Evolutionary conservation across 192 early-diverging fungal genomes (phyloP), one percentile per base, ranked within the genome.

Genomic region (Backusella australiensis): DNA sequence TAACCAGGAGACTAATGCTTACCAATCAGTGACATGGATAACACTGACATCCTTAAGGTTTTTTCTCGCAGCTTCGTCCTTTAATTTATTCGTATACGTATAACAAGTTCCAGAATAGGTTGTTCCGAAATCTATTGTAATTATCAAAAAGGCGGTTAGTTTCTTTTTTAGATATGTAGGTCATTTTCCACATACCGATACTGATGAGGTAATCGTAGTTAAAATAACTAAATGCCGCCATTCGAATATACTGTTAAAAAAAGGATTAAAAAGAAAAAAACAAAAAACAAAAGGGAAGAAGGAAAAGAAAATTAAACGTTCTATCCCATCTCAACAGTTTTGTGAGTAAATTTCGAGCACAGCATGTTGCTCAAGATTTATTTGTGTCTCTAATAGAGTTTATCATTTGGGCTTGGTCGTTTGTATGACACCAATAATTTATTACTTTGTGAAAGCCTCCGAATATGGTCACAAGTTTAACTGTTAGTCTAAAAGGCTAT

Each of bases 91-190:
- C 14, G 39, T 71, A 12, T 34, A 17, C 3, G 70, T 17, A 49
- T 49, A 71, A 17, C 70, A 71, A 26, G 42, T 71, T 71, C 70
- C 70, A 11, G 70, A 71, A 34, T 32, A 71, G 17, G 70, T 71
- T 32, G 70, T 71, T 23, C 70, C 70, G 39, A 71, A 71, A 49
- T 71, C 70, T 71, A 32, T 49, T 63, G 9, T 9, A 21, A 56
- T 39, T 11, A 11, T 39, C 9, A 63, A 63, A 59, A 63, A 29
- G 53, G 21, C 1, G 23, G 2, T 39, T 26, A n/a, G 26, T 11
- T 46, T 44, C 1, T 46, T 17, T 14, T 17, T 71, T 49, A 0
- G 38, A 39, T 39, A 3, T 11, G 19, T 46, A 17, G 8, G 15
- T 3, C 3, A 39, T 23, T 49, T 34, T 44, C 6, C 42, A n/a